Evolutionary conservation across 306 rosid genomes (phyloP).

Genomic region (Senna siamea): DNA sequence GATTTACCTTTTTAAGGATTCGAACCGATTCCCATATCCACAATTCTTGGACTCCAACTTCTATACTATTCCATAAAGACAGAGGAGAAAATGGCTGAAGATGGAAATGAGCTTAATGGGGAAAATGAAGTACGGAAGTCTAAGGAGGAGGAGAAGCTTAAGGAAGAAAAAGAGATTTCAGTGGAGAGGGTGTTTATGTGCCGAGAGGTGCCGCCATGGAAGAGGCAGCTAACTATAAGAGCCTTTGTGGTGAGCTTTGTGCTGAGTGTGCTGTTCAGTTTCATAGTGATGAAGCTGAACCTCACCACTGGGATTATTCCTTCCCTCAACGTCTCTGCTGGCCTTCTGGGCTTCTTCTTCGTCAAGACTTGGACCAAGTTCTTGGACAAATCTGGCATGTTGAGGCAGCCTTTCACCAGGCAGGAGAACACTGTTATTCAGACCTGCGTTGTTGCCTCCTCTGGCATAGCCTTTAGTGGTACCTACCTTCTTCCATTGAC

Average conservation of each 20-base stretch:
- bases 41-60: too few species aligned
- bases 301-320: constrained; percentile 39
- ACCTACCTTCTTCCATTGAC: neutral
- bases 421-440: constrained; percentile 33
- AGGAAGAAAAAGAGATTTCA: neutral
- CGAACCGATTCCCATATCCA: too few species aligned
- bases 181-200: constrained; percentile 28
- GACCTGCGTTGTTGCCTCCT: constrained; percentile 34
- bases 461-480: constrained; percentile 27
- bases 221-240: constrained; percentile 29
- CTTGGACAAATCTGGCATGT: constrained; percentile 12
- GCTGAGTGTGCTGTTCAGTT: constrained; percentile 31
- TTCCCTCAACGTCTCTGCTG: constrained; percentile 42
- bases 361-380: constrained; percentile 39
- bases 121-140: neutral
- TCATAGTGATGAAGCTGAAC: constrained; percentile 38
- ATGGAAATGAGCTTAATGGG: neutral
- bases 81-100: constrained; percentile 12
- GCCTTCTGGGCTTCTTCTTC: constrained; percentile 39
- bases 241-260: constrained; percentile 36
- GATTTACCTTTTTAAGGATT: too few species aligned
- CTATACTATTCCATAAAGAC: neutral
- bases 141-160: neutral
- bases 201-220: constrained; percentile 38
- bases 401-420: constrained; percentile 32